Evolutionary conservation across 306 rosid species (phyloP).

Genomic region (Delonix regia): DNA sequence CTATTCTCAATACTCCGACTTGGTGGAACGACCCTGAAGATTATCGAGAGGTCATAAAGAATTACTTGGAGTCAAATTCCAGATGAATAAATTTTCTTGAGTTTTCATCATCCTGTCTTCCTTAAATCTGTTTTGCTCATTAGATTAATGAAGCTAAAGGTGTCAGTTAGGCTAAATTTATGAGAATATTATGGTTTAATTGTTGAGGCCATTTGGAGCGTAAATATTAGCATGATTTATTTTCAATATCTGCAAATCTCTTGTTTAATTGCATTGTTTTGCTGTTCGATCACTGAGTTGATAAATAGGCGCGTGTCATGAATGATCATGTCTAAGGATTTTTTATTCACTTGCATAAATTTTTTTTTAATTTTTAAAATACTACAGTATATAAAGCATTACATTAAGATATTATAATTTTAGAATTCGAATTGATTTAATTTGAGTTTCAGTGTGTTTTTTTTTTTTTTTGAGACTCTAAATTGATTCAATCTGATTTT

Average conservation of each 20-base stretch:
- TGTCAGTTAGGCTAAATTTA: not conserved
- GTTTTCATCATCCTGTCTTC: not conserved
- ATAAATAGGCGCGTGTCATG: no score
- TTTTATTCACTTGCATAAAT: no score
- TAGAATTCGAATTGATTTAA: no score
- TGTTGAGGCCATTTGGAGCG: not conserved
- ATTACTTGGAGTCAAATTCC: slow-evolving; percentile 36
- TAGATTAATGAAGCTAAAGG: not conserved
- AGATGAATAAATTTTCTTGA: slow-evolving; percentile 12
- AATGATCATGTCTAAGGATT: no score
- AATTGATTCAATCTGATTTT: no score
- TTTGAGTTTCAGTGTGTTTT: no score
- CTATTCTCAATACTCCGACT: slow-evolving; percentile 42
- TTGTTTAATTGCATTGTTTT: no score
- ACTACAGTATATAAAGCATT: no score
- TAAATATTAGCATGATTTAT: not conserved
- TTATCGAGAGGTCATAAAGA: slow-evolving; percentile 37
- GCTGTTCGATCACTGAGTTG: no score
- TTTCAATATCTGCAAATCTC: not conserved
- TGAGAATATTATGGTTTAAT: not conserved
- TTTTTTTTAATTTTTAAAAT: no score
- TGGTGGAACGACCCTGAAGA: slow-evolving; percentile 45
- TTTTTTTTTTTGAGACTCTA: no score
- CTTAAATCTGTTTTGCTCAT: not conserved
- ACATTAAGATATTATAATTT: no score